phyloP scores from a whole-genome alignment of 768 basidiomycete species.

The Lactarius trivialis region DNA sequence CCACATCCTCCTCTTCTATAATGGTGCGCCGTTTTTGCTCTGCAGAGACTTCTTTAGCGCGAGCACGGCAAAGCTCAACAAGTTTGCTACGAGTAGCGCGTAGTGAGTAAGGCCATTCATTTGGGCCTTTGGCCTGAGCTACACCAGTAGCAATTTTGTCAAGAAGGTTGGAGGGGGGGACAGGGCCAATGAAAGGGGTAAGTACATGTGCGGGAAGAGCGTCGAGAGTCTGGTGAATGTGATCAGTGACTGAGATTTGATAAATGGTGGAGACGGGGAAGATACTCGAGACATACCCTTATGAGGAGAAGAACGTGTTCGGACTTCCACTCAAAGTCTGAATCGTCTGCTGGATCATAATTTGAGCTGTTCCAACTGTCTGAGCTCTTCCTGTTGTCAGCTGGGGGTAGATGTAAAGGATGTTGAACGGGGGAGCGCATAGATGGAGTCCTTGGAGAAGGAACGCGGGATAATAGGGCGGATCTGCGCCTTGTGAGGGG shows the following conservation, averaged over 20 bases:
- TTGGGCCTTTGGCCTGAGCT: conserved; percentile 62
- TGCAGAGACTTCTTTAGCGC: conserved; percentile 44
- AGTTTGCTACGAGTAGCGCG: conserved; percentile 79
- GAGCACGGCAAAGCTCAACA: conserved; percentile 65
- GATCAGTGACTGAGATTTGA: conserved; percentile 6
- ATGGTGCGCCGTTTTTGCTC: conserved; percentile 34
- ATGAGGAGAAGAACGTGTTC: conserved; percentile 64
- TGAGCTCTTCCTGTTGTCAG: conserved; percentile 58
- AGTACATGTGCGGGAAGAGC: conserved; percentile 77
- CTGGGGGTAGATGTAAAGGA: conserved; percentile 42
- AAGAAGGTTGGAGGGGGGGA: conserved; percentile 80
- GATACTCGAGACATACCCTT: conserved; percentile 41
- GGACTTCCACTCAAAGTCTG: conserved; percentile 65
- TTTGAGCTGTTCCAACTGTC: conserved; percentile 86
- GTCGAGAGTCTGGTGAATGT: conserved; percentile 58
- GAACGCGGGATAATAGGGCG: conserved; percentile 42
- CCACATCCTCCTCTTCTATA: conserved; percentile 43
- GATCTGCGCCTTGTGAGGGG: conserved; percentile 44
- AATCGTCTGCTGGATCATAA: conserved; percentile 53
- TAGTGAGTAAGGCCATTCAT: conserved; percentile 78
- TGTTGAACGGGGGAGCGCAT: conserved; percentile 49
- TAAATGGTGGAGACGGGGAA: conserved; percentile 15
- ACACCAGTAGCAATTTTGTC: conserved; percentile 82
- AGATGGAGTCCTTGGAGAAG: conserved; percentile 49
- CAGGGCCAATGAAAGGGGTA: conserved; percentile 78